Evolutionary conservation across 805 yeast genomes (phyloP), one percentile per base, ranked within the genome.

Genomic region (Saccharomycopsis sp.): DNA sequence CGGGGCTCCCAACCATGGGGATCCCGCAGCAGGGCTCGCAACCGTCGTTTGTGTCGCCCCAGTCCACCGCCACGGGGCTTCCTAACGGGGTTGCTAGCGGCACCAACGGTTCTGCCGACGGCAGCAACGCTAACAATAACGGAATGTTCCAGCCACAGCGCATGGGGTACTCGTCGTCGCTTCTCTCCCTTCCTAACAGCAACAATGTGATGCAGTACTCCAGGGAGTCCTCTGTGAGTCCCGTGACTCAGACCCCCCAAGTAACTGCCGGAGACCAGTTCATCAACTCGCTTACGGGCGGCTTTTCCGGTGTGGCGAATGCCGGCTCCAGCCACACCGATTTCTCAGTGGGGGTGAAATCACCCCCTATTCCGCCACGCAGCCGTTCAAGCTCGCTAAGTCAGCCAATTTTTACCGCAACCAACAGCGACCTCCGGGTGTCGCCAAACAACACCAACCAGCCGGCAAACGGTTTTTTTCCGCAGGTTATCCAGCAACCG

Each of bases 301-400:
- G 74, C 57, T 73, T 74, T 78, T 70, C 78, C 1, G 75, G 74
- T 2, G 65, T 67, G 55, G 72, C 75, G 5, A 1, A 57, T 67
- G 34, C 64, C 67, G 20, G 73, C 72, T 61, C 37, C 37, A 29
- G 37, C 12, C 37, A 5, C 5, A 29, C 12, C 9, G 71, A 63
- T 50, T 67, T 65, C 2, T 62, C 65, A n/a, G 66, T 67, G 1
- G 71, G 71, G 2, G 71, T 73, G 1, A 68, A 8, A 20, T 62
- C 69, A 18, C 70, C 71, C 16, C 71, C 79, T 1, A 73, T 75
- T 12, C 78, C 78, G 12, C 67, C 70, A 34, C 68, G 74, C 41
- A 67, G 75, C 55, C 65, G 79, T 51, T 63, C 70, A 1, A 69
- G 76, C 44, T 70, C 75, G 14, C 18, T 51, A 37, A 34, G 23